Conservation (phyloP, 176 grass and related monocot genomes). For the Cymbopogon citratus region DNA sequence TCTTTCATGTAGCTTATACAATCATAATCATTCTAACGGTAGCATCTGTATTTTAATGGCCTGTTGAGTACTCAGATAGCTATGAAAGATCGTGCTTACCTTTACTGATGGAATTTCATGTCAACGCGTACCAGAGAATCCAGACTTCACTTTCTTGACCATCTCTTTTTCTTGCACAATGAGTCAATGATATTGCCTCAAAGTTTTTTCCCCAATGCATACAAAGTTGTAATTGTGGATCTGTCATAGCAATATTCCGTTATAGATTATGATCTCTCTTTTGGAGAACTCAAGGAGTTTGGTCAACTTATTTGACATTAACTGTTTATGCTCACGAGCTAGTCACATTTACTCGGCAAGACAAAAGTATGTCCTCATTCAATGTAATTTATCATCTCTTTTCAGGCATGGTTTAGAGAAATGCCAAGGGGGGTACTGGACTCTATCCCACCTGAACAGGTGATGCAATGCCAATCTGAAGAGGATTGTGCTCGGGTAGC, state of each 20-base stretch:
- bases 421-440: no score
- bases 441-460: no score
- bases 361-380: background rate
- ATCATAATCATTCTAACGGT: background rate
- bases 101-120: background rate
- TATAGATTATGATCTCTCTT: conserved; percentile 13
- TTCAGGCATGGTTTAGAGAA: no score
- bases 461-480: no score
- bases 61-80: background rate
- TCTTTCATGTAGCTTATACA: background rate
- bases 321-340: background rate
- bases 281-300: background rate
- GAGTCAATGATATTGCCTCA: background rate
- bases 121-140: background rate
- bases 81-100: background rate
- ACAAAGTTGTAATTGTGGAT: conserved; percentile 1
- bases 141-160: conserved; percentile 1
- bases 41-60: background rate
- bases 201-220: background rate
- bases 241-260: background rate
- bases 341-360: background rate
- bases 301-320: background rate
- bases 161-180: conserved; percentile 9
- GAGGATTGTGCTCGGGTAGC: no score
- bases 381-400: no score